Percentiles rank a stretch among this genome's conserved stretches.
These are phyloP conservation scores for Penicillium macrosclerotiorum DNA, from an alignment of 495 filamentous ascomycete genomes.

Conservation along the genomic window DNA sequence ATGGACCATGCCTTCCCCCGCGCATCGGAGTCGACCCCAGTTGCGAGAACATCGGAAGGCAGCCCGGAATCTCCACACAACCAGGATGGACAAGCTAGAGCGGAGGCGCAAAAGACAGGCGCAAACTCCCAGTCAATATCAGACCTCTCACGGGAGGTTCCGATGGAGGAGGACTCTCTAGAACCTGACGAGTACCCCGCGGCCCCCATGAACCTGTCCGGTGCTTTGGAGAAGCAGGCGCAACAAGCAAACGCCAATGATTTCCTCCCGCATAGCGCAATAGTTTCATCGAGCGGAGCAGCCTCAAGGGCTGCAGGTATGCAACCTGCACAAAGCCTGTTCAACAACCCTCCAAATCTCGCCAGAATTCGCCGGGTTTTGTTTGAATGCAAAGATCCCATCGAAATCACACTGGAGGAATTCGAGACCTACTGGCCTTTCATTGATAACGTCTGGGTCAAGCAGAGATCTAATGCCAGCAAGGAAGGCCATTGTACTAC, in stretches of 20 bases:
- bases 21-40: slow-evolving; percentile 23
- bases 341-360: slow-evolving; percentile 47
- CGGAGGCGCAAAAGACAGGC: slow-evolving; percentile 7
- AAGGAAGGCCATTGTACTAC: slow-evolving; percentile 50
- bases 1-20: slow-evolving; percentile 36
- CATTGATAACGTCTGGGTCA: slow-evolving; percentile 54
- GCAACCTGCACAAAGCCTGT: slow-evolving; percentile 22
- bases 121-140: slow-evolving; percentile 11
- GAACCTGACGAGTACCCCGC: slow-evolving; percentile 2
- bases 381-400: slow-evolving; percentile 52
- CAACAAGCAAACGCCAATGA: slow-evolving; percentile 10
- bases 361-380: slow-evolving; percentile 45
- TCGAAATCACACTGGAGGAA: slow-evolving; percentile 50
- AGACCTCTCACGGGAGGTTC: slow-evolving; percentile 5
- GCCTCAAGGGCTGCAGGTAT: background rate
- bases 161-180: slow-evolving; percentile 11
- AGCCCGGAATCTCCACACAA: slow-evolving; percentile 14
- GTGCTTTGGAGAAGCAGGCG: slow-evolving; percentile 25
- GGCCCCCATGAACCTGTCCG: slow-evolving; percentile 22
- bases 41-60: slow-evolving; percentile 13
- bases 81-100: slow-evolving; percentile 10
- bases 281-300: background rate
- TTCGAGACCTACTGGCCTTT: slow-evolving; percentile 56
- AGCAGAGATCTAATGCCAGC: slow-evolving; percentile 50
- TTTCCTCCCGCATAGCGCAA: background rate